phyloP scores from a whole-genome alignment of 1,284 basidiomycete species.

The Fomitopsis palustris region DNA sequence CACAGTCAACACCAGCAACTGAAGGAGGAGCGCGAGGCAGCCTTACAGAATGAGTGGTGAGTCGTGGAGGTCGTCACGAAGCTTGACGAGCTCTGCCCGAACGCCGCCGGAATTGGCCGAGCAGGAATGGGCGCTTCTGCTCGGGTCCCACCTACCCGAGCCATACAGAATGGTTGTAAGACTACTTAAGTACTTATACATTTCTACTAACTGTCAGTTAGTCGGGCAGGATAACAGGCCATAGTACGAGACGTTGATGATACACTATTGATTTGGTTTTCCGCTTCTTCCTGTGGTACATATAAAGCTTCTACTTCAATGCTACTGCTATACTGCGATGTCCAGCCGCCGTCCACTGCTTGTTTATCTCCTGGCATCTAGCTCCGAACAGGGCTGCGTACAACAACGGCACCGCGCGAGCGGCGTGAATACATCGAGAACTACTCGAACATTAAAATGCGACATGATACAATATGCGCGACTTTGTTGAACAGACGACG shows the following conservation, averaged over 20 bases:
- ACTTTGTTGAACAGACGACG: neutral
- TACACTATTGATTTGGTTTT: neutral
- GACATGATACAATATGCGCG: neutral
- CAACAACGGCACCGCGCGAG: neutral
- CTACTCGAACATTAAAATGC: neutral
- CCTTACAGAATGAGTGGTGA: constrained; percentile 19
- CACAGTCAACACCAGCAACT: neutral
- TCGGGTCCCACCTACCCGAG: neutral
- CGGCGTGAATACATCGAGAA: neutral
- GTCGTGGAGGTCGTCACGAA: constrained; percentile 19
- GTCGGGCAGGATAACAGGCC: neutral
- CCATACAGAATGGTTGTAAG: neutral
- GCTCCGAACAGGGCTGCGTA: neutral
- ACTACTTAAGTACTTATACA: neutral
- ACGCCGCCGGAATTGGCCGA: constrained; percentile 25
- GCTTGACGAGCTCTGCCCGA: constrained; percentile 12
- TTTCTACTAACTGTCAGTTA: neutral
- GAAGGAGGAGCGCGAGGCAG: neutral
- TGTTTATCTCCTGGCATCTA: neutral
- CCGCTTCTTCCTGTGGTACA: neutral
- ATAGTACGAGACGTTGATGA: neutral
- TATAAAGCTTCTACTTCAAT: neutral
- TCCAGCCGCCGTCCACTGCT: neutral
- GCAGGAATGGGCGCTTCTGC: neutral
- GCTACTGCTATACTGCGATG: neutral